Conservation (phyloP, 805 yeast species). For the Spathaspora passalidarum region DNA sequence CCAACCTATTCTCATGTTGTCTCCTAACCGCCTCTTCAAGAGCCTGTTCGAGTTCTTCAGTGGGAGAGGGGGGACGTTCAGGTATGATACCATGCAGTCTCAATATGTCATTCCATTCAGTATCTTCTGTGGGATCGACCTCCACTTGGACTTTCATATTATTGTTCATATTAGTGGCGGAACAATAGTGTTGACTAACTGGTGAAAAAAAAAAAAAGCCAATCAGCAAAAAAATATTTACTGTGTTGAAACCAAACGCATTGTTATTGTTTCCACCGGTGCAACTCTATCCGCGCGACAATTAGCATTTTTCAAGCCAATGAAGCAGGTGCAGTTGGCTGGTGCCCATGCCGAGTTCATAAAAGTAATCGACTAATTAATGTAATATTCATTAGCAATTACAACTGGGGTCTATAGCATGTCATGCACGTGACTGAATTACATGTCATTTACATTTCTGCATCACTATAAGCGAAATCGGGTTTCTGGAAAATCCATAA, state of each 20-base stretch:
- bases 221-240: not conserved
- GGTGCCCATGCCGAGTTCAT: no score
- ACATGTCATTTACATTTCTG: no score
- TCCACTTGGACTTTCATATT: constrained; percentile 66
- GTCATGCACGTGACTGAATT: no score
- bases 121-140: constrained; percentile 93
- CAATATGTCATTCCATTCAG: constrained; percentile 97
- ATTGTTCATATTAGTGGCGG: constrained; percentile 7
- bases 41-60: constrained; percentile 83
- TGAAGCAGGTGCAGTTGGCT: no score
- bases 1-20: constrained; percentile 83
- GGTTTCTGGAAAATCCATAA: no score
- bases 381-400: no score
- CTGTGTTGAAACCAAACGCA: no score
- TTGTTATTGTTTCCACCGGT: not conserved
- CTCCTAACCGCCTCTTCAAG: constrained; percentile 73
- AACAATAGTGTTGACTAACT: not conserved
- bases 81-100: constrained; percentile 91
- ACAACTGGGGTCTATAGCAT: no score
- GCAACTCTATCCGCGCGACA: not conserved
- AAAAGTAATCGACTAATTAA: no score
- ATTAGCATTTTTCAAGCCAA: no score
- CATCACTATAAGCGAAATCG: not conserved
- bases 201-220: not conserved
- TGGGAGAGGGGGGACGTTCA: constrained; percentile 84